These are phyloP conservation scores for Naematelia encephala DNA, from an alignment of 768 basidiomycete species.

Conservation along the genomic window DNA sequence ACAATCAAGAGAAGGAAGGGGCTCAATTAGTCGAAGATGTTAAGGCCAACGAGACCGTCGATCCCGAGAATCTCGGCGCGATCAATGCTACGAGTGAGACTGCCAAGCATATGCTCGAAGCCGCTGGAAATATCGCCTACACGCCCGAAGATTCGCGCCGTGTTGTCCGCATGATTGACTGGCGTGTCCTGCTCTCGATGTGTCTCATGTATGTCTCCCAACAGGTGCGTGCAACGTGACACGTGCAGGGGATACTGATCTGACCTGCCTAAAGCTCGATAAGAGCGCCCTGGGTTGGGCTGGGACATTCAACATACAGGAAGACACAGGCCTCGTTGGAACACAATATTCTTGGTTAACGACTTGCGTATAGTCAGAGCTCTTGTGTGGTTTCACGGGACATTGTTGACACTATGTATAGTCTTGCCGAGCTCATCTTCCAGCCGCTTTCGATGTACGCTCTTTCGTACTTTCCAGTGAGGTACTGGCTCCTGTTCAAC, in stretches of 20 bases:
- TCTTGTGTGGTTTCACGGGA: no score
- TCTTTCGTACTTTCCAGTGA: slow-evolving; percentile 34
- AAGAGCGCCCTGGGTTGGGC: slow-evolving; percentile 6
- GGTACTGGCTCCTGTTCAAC: slow-evolving; percentile 25
- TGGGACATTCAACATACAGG: slow-evolving; percentile 53
- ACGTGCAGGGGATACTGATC: no score
- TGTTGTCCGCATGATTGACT: slow-evolving; percentile 34
- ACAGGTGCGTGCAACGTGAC: slow-evolving; percentile 29
- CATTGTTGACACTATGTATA: no score
- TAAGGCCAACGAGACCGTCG: no score
- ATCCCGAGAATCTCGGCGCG: no score
- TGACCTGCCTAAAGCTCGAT: no score
- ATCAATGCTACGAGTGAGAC: no score
- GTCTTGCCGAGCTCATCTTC: slow-evolving; percentile 29
- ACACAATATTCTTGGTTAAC: slow-evolving; percentile 55
- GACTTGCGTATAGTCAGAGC: not conserved
- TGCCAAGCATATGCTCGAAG: no score
- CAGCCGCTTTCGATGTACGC: slow-evolving; percentile 35
- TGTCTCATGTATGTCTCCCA: slow-evolving; percentile 31
- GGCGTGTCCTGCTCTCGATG: slow-evolving; percentile 28
- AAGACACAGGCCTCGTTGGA: slow-evolving; percentile 34
- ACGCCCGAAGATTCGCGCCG: slow-evolving; percentile 26
- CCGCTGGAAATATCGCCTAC: slow-evolving; percentile 26
- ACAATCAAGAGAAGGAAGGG: no score
- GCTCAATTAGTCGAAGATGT: no score